Evolutionary conservation across 306 rosid species (phyloP), one percentile per base, ranked within the genome.

Genomic region (Cicer arietinum): DNA sequence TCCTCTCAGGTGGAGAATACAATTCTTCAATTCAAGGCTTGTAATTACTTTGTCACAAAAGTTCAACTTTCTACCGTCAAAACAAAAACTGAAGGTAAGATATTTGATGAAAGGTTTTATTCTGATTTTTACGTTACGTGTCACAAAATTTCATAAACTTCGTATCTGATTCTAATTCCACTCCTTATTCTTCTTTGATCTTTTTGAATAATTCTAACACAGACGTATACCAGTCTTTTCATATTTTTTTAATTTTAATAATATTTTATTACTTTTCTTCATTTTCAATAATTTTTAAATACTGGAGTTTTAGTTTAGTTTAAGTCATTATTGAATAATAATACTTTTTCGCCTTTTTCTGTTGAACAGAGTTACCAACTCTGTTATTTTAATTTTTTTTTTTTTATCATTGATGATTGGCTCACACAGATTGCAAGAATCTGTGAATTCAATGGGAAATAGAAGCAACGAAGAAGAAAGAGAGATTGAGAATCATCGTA

Each of bases 401-500:
- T 41, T 8, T 43, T 57, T 3, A 53, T 3, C 37, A 17, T 5
- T 4, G 20, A 17, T 58, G 44, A 74, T 59, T 80, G 77, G 42
- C 68, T 77, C 72, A 68, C 10, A 20, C 51, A 65, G 64, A 79
- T 52, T 41, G 8, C 71, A 74, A 18, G 40, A 44, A 52, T 66
- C 77, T 56, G 59, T 72, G 66, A 59, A 61, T 69, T 76, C 47
- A 79, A 90, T 90, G 92, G 71, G 77, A 47, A 75, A 41, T 66
- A 17, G 52, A 39, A 76, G 54, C 51, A 45, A 25, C 3, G 89
- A 83, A 48, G 90, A 78, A 67, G 20, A 45, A 30, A 71, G 39
- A 59, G 98, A 92, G 84, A 83, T 85, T 42, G 91, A 85, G 83
- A 78, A 51, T 41, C 61, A 22, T 10, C 76, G 4, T 48, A 6